Percentiles rank a stretch among this genome's conserved stretches.
These are phyloP conservation scores for Biscutella auriculata DNA, from an alignment of 441 rosid species.

Conservation along the genomic window DNA sequence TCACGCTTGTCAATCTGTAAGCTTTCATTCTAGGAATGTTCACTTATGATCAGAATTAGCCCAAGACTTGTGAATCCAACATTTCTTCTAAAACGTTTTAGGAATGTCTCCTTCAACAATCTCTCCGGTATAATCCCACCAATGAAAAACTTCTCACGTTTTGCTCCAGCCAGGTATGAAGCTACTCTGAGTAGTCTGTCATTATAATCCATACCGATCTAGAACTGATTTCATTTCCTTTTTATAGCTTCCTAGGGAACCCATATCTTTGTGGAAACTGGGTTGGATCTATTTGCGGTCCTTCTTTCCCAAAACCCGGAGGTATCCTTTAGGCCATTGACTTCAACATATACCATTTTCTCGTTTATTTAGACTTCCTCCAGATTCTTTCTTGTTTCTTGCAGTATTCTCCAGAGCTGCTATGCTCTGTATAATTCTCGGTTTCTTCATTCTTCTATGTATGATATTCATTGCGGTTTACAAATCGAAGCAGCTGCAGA, in stretches of 20 bases:
- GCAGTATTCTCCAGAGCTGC: slow-evolving; percentile 49
- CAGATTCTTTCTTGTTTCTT: no score
- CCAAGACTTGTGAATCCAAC: no score
- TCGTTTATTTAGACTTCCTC: no score
- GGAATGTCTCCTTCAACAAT: slow-evolving; percentile 85
- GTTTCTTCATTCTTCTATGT: slow-evolving; percentile 39
- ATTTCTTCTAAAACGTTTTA: no score
- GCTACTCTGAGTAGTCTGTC: no score
- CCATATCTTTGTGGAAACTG: slow-evolving; percentile 73
- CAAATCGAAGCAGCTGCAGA: slow-evolving; percentile 50
- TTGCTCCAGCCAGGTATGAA: slow-evolving; percentile 57
- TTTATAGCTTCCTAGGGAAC: slow-evolving; percentile 67
- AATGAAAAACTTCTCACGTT: slow-evolving; percentile 49
- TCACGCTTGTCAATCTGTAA: slow-evolving; percentile 57
- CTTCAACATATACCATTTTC: no score
- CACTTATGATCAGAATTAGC: no score
- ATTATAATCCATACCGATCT: no score
- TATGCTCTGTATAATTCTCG: slow-evolving; percentile 51
- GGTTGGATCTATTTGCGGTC: slow-evolving; percentile 69
- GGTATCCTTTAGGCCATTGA: no score
- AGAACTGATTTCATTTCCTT: no score
- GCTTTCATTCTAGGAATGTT: no score
- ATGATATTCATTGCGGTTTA: slow-evolving; percentile 45
- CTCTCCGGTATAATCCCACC: slow-evolving; percentile 65
- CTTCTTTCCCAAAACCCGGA: slow-evolving; percentile 34